Percentiles rank a stretch among this genome's conserved stretches.
Conservation (phyloP, 306 rosid genomes). For the Cucurbita argyrosperma region DNA sequence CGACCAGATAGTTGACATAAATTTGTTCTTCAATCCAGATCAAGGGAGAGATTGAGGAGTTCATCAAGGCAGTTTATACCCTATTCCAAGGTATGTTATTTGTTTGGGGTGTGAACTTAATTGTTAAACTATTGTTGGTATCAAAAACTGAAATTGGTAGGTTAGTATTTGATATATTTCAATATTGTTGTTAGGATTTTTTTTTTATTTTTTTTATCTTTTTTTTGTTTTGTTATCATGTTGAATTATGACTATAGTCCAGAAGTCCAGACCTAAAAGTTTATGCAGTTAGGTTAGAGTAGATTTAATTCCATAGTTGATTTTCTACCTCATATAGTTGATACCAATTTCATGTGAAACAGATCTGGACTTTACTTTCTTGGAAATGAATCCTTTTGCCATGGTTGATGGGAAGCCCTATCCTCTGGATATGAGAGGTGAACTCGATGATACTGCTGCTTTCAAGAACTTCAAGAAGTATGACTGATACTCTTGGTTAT, state of each 20-base stretch:
- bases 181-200: background rate
- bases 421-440: constrained; percentile 99
- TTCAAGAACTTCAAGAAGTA: constrained; percentile 98
- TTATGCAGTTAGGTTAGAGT: background rate
- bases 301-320: background rate
- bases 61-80: constrained; percentile 50
- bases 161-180: background rate
- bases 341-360: constrained; percentile 14
- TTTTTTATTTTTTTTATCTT: background rate
- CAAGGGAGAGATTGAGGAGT: constrained; percentile 71
- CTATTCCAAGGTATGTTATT: constrained; percentile 69
- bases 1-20: background rate
- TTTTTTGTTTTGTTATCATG: background rate
- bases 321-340: background rate
- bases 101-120: background rate
- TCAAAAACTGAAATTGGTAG: background rate
- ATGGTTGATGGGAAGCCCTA: constrained; percentile 84
- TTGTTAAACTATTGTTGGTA: background rate
- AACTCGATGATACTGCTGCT: constrained; percentile 92
- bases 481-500: constrained; percentile 1
- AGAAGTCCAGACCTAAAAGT: background rate
- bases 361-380: constrained; percentile 97
- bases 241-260: background rate
- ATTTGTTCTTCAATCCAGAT: constrained; percentile 28
- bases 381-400: constrained; percentile 95